phyloP scores from a whole-genome alignment of 208 protist species.

The Crithidia mellificae region DNA sequence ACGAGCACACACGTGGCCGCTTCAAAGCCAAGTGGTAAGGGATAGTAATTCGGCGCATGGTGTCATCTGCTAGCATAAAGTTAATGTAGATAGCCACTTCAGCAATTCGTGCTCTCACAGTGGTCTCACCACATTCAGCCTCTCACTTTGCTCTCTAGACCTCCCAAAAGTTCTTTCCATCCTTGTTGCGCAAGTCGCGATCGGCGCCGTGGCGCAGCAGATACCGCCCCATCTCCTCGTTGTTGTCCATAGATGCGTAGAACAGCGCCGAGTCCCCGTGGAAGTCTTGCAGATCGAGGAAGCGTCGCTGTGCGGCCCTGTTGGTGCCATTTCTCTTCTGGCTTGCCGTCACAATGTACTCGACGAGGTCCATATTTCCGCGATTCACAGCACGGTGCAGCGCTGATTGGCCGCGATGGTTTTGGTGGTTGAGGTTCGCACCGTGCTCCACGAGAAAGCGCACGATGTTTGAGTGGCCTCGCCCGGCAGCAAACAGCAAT shows the following conservation, averaged over 20 bases:
- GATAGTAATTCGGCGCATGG: too few relatives aligned
- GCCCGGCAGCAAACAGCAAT: slow-evolving; percentile 62
- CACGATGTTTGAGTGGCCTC: slow-evolving; percentile 59
- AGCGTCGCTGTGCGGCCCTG: slow-evolving; percentile 54
- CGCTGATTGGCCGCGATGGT: slow-evolving; percentile 70
- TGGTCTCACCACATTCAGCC: too few relatives aligned
- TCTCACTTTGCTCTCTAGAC: slow-evolving; percentile 22
- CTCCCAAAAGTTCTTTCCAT: slow-evolving; percentile 90
- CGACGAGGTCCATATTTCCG: slow-evolving; percentile 72
- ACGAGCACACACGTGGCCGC: too few relatives aligned
- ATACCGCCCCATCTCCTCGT: slow-evolving; percentile 86
- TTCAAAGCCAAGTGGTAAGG: too few relatives aligned
- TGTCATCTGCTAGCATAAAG: too few relatives aligned
- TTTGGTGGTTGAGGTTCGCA: slow-evolving; percentile 64
- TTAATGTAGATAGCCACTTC: too few relatives aligned
- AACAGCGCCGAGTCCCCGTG: slow-evolving; percentile 87
- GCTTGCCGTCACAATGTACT: slow-evolving; percentile 70
- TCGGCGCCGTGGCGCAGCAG: slow-evolving; percentile 82
- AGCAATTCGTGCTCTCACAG: too few relatives aligned
- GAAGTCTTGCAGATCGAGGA: slow-evolving; percentile 82
- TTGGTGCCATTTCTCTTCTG: slow-evolving; percentile 38
- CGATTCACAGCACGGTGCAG: slow-evolving; percentile 83
- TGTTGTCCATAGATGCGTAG: slow-evolving; percentile 92
- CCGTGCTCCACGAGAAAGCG: slow-evolving; percentile 71
- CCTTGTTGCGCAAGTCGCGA: slow-evolving; percentile 82